Evolutionary conservation across 2,329 filamentous ascomycete genomes (phyloP).

Genomic region (Apiospora malaysiana): DNA sequence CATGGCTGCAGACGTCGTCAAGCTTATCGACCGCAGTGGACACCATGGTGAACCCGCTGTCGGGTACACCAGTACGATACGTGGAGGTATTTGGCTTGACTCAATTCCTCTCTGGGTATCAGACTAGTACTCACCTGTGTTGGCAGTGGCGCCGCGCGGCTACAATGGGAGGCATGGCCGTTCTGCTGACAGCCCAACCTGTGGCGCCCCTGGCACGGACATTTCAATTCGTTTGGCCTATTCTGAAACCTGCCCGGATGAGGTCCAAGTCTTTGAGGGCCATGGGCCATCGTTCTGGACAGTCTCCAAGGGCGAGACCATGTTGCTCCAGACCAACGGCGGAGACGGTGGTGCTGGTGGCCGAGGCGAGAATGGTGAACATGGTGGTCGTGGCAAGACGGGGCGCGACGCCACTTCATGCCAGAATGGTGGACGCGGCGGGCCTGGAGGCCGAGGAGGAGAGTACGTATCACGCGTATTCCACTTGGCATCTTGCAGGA

Average conservation of each 20-base stretch:
- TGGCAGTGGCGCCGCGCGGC: neutral
- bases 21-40: neutral
- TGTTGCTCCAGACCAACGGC: neutral
- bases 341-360: neutral
- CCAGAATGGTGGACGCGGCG: neutral
- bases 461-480: neutral
- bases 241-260: neutral
- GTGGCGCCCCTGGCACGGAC: neutral
- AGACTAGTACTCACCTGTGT: no score
- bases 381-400: neutral
- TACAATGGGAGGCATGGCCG: neutral
- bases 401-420: neutral
- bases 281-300: neutral
- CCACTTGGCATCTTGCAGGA: no score
- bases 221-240: neutral
- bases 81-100: no score
- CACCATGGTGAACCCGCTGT: neutral
- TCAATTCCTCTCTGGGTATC: no score
- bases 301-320: neutral
- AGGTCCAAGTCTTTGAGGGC: neutral
- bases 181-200: neutral
- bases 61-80: neutral
- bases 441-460: neutral
- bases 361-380: neutral
- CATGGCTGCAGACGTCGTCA: neutral